Evolutionary conservation across 2,329 filamentous ascomycete genomes (phyloP), one percentile per base, ranked within the genome.

Genomic region (Didymella lethalis): DNA sequence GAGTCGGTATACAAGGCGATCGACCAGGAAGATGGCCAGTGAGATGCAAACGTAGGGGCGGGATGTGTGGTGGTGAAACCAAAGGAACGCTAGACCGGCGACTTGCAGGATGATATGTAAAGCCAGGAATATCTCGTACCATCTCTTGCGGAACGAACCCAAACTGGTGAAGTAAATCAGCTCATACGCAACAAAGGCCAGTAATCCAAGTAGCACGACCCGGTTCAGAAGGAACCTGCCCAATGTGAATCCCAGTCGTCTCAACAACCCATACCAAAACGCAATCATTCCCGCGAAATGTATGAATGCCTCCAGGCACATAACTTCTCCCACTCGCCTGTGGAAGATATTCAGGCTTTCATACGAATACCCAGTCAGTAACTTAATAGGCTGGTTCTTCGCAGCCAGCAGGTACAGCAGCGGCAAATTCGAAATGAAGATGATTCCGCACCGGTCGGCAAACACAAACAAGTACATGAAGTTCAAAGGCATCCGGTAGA

Each of bases 341-440:
- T 90, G 87, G 54, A 89, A 83, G 45, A 90, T 84, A 69, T 90
- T 89, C 41, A 90, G 78, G 5, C 84, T 82, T 72, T 90, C 87
- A 67, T 90, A 90, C 0, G 86, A 89, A 62, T 84, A 83, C 4
- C 87, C 86, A 0, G 87, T 89, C 18, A 90, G 76, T 2, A 80
- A 65, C 57, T 84, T 84, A 32, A 90, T 69, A 0, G 87, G 88
- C 62, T 89, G 87, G 59, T 87, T 90, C 72, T 90, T 90, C 31
- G 88, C 87, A 2, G 85, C 83, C 3, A 90, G 79, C 4, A 90
- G 77, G 70, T 90, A 90, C 3, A 90, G 78, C 38, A 84, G 73
- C 3, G 83, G 82, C 1, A 85, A 72, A 55, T 84, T 85, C 11
- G 79, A 78, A 16, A 79, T 78, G 64, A 84, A 84, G 2, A 87